Percentiles rank a stretch among this genome's conserved stretches.
Conservation (phyloP, 768 basidiomycete genomes). For the Leucocoprinus leucothites region DNA sequence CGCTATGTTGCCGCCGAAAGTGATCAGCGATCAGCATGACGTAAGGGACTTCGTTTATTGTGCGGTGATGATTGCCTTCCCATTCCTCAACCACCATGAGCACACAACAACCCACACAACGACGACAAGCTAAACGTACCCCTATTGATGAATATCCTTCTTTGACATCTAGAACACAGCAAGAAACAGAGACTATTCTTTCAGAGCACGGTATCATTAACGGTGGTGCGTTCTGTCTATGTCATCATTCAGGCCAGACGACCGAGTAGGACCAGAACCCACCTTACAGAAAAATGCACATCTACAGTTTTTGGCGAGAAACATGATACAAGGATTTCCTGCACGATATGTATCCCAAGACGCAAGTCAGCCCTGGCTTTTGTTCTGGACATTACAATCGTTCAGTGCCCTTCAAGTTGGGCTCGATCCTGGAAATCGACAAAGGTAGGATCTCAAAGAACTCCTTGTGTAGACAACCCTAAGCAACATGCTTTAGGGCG, state of each 20-base stretch:
- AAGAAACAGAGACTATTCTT: constrained; percentile 66
- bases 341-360: constrained; percentile 79
- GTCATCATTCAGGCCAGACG: not conserved
- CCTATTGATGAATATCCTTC: constrained; percentile 63
- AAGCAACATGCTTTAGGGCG: constrained; percentile 40
- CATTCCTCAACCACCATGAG: constrained; percentile 13
- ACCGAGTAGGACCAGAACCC: constrained; percentile 18
- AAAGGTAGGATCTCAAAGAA: constrained; percentile 47
- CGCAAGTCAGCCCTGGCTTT: constrained; percentile 92
- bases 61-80: not conserved
- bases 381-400: constrained; percentile 90
- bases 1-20: no score
- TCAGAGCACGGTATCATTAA: constrained; percentile 44
- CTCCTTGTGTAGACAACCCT: not conserved
- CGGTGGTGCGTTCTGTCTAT: constrained; percentile 9
- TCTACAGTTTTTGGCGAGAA: constrained; percentile 70
- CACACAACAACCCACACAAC: constrained; percentile 1
- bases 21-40: not conserved
- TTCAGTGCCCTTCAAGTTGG: constrained; percentile 77
- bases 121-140: constrained; percentile 22
- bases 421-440: constrained; percentile 74
- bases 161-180: constrained; percentile 57
- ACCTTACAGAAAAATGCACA: constrained; percentile 62
- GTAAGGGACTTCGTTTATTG: not conserved
- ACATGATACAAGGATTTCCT: constrained; percentile 79